Evolutionary conservation across 805 yeast species (phyloP), one percentile per base, ranked within the genome.

Genomic region (Schwanniomyces vanrijiae): DNA sequence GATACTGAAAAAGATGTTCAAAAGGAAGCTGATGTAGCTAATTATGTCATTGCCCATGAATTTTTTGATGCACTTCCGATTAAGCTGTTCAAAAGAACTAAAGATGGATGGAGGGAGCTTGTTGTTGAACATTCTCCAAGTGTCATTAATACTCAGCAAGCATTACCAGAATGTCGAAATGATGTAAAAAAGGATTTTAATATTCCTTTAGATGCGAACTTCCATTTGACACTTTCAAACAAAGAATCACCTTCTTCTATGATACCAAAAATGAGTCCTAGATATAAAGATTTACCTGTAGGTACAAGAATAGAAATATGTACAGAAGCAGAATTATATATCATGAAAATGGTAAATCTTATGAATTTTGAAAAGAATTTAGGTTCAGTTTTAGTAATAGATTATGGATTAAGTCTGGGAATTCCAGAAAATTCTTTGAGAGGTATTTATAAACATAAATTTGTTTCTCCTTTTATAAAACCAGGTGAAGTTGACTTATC

Each of bases 41-140:
- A 86, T 49, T 88, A 80, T 59, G 72, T 87, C 4, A 61, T 89
- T 45, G 94, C 95, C 0, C 96, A 89, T 60, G 96, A 89, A 62
- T 89, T 89, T 57, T 89, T 85, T 59, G 96, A 89, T 65, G 96
- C 96, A 0, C 68, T 89, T 46, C 96, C 96, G 0, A 82, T 89
- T 20, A 82, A 84, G 52, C 78, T 83, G 52, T 88, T 86, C 59
- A 75, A 77, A 44, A 77, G 76, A 51, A 82, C 85, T 0, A 70
- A 73, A 14, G 65, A 81, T 13, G 92, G 92, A 0, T 89, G 96
- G 96, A 71, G 91, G 53, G 96, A 89, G 59, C 71, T 80, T 20
- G 54, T 86, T 34, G 94, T 89, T 26, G 92, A 86, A 61, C 78
- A 68, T 47, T 66, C 68, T 26, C 59, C 66, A 5, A 59, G 67